phyloP scores from a whole-genome alignment of 805 yeast species.

The Geotrichum ghanense region DNA sequence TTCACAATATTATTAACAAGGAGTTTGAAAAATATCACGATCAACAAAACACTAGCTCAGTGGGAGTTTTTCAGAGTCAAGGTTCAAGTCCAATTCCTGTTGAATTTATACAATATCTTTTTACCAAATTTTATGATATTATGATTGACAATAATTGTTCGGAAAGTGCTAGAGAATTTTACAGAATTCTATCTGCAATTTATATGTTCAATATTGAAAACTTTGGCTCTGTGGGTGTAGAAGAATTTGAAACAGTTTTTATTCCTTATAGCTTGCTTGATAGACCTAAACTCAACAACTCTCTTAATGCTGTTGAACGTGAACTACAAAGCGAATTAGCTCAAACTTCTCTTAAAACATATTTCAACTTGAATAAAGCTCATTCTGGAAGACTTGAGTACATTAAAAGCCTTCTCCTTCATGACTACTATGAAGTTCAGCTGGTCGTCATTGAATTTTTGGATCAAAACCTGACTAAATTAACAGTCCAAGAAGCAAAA shows the following conservation, averaged over 20 bases:
- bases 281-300: neutral
- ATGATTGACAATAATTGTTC: conserved; percentile 13
- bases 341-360: neutral
- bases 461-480: conserved; percentile 2
- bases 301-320: neutral
- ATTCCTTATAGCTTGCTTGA: neutral
- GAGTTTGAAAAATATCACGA: conserved; percentile 1
- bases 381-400: neutral
- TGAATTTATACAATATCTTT: neutral
- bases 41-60: neutral
- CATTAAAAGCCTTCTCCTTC: conserved; percentile 7
- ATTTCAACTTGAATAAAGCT: neutral
- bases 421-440: conserved; percentile 16
- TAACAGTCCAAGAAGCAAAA: neutral
- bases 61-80: neutral
- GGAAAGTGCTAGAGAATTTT: conserved; percentile 14
- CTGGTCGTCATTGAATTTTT: conserved; percentile 10
- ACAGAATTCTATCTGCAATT: conserved; percentile 8
- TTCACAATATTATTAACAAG: conserved; percentile 26
- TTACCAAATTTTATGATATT: conserved; percentile 6
- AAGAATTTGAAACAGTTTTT: neutral
- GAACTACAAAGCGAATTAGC: neutral
- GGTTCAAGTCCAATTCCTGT: neutral
- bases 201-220: conserved; percentile 2
- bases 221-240: conserved; percentile 5